Base-by-base conservation (phyloP, 1,284 basidiomycete genomes). In the Sutorius eximius region DNA sequence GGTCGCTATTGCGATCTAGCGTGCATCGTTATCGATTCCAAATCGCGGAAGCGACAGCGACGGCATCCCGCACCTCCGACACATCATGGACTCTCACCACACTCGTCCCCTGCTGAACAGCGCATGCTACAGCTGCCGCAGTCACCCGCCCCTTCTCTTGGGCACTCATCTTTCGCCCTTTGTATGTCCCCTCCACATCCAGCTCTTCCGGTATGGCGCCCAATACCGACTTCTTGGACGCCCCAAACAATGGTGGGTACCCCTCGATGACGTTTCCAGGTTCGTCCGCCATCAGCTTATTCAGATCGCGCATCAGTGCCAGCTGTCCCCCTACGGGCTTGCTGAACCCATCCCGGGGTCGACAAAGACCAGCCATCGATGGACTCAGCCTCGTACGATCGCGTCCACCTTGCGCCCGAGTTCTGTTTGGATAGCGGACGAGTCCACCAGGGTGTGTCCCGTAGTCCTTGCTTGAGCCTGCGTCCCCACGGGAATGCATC, bases 261-360 rank as follows among this genome's bases (percentile, higher is more conserved):
- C 83, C 83, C 8, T 71, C 68, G 15, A 94, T 72, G 10, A 78
- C 74, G 60, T 90, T 89, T 40, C 70, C 68, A 47, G 47, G 27
- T 5, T 69, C 59, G 50, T 80, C 72, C 0, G 73, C 76, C 0
- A 82, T 81, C 33, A 92, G 67, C 18, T 68, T 63, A 0, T 73
- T 63, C 2, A 87, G 77, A 36, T 80, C 63, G 8, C 85, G 77
- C 47, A 97, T 71, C 5, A 97, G 67, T 54, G 79, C 77, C 24
- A 96, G 62, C 71, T 97, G 96, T 3, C 83, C 92, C 20, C 86
- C 77, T 1, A 87, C 71, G 0, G 85, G 82, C 73, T 99, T 99
- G 68, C 95, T 96, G 69, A 98, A 99, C 7, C 97, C 96, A 99
- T 77, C 0, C 97, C 96, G 1, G 96, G 94, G 73, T 98, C 97